Base-by-base conservation (phyloP, 1,284 basidiomycete genomes). In the Coriolopsis trogii region DNA sequence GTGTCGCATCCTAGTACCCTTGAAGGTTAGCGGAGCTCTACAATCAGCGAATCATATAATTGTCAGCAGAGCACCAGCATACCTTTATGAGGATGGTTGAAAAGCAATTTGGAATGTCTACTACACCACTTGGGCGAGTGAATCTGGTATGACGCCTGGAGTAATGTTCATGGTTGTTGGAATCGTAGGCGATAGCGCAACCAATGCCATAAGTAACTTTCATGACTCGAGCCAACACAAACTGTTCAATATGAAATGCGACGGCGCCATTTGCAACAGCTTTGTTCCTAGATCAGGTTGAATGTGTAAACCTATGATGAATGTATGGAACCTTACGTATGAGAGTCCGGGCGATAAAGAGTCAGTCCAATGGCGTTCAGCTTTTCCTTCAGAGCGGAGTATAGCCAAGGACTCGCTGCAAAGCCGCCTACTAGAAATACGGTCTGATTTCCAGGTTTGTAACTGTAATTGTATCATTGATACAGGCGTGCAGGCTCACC, bases 301-400 rank as follows among this genome's bases (percentile, higher is more conserved):
- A 9, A 9, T 39, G 2, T n/a, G 12, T 34, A 23, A 20, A 21
- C 18, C 8, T 2, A 20, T 18, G 30, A 34, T 16, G 10, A 3
- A 18, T n/a, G 33, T 25, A 41, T n/a, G 16, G n/a, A 23, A 13
- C 59, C 75, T 48, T 47, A 79, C 79, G 74, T 71, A 49, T 77
- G 72, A 21, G 65, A 71, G 40, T 80, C 77, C 12, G 78, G 79
- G 3, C 78, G 70, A 52, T 68, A 68, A 28, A 81, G 64, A 1
- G 55, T 58, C 34, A 78, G 44, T 1, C 64, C 64, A 60, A 73
- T 10, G 30, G 63, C 46, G 6, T 44, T 48, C 12, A 76, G 56
- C 10, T 62, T 53, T 0, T 49, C 51, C 36, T 68, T 62, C 10
- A 75, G 47, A 25, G 42, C 56, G 2, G 55, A 53, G 38, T 69